A percentile compares a stretch with the other conserved stretches of the same genome.
Conservation (phyloP, 2,329 filamentous ascomycete genomes). For the Chaetomiaceae sp. region DNA sequence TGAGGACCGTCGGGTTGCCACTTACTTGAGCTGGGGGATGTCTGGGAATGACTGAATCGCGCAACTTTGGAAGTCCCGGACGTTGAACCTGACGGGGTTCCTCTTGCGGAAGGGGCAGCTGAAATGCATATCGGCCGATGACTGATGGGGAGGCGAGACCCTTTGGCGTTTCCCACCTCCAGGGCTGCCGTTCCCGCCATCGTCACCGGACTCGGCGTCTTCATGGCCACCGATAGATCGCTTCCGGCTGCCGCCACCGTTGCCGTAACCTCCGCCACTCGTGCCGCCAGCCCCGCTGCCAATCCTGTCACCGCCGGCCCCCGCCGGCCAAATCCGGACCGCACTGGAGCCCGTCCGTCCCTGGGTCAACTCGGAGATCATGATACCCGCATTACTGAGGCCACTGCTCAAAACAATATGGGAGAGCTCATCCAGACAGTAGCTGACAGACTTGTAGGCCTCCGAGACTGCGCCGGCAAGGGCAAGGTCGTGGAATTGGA, state of each 20-base stretch:
- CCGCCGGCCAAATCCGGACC: slow-evolving; percentile 1
- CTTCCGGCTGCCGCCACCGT: slow-evolving; percentile 9
- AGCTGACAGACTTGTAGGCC: slow-evolving; percentile 20
- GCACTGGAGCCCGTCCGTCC: not conserved
- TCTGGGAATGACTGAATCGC: slow-evolving; percentile 19
- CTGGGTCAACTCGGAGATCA: slow-evolving; percentile 3
- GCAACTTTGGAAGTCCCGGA: slow-evolving; percentile 22
- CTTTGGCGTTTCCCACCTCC: slow-evolving; percentile 14
- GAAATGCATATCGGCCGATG: not conserved
- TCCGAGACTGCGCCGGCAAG: slow-evolving; percentile 6
- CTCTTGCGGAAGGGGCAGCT: slow-evolving; percentile 28
- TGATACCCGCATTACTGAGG: not conserved
- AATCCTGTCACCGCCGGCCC: not conserved
- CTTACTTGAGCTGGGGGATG: slow-evolving; percentile 24
- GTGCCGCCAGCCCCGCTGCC: not conserved
- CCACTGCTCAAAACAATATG: slow-evolving; percentile 14
- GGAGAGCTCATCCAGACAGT: slow-evolving; percentile 23
- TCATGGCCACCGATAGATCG: slow-evolving; percentile 12
- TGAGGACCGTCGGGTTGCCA: not conserved
- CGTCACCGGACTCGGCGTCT: slow-evolving; percentile 7
- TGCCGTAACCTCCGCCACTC: not conserved
- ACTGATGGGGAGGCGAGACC: not conserved
- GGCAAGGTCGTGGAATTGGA: slow-evolving; percentile 21
- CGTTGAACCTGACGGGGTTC: slow-evolving; percentile 26
- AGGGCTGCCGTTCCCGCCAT: slow-evolving; percentile 10